Base-by-base conservation (phyloP, 148 eudicot genomes). In the Chenopodium berlandieri region DNA sequence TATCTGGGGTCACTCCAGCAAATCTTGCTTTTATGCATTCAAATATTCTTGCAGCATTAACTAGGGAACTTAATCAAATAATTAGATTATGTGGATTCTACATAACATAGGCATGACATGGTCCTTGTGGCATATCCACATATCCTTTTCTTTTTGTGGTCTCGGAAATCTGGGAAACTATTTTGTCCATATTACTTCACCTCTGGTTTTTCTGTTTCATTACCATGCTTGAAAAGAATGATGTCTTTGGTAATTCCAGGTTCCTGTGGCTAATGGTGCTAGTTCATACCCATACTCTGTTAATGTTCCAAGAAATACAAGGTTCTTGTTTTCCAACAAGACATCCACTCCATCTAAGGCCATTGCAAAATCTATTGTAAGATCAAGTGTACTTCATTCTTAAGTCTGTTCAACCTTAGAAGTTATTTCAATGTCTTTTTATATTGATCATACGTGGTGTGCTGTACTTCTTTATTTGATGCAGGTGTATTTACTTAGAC, bases 361-460 rank as follows among this genome's bases (percentile, higher is more conserved):
- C 58, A 87, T 96, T 87, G 98, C 99, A 40, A 96, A 96, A 85
- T 94, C 99, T 48, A 92, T 96, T 72, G 99, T 96, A 92, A 91
- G 98, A 86, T 66, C 73, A 37, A 71, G 58, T 48, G 4, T 65
- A 66, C 70, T 66, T 40, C 32, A 46, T 79, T 67, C 4, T 62
- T 13, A 73, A 46, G 50, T 19, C 9, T 75, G 10, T 67, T 62
- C 47, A 17, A 72, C 54, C 50, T 62, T 50, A 48, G 32, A 56
- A 23, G 63, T 46, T 23, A 77, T 67, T 56, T 52, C 47, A 48
- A 19, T 77, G 12, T 50, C 25, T 40, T 40, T 40, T 34, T 58
- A 54, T 27, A 50, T 68, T 84, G 54, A 25, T 65, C 63, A 31
- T 74, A 13, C 54, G 7, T 81, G 27, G 47, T 71, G 47, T 56